Percentiles rank a stretch among this genome's conserved stretches.
Conservation (phyloP, 768 basidiomycete species). For the Naematelia encephala region DNA sequence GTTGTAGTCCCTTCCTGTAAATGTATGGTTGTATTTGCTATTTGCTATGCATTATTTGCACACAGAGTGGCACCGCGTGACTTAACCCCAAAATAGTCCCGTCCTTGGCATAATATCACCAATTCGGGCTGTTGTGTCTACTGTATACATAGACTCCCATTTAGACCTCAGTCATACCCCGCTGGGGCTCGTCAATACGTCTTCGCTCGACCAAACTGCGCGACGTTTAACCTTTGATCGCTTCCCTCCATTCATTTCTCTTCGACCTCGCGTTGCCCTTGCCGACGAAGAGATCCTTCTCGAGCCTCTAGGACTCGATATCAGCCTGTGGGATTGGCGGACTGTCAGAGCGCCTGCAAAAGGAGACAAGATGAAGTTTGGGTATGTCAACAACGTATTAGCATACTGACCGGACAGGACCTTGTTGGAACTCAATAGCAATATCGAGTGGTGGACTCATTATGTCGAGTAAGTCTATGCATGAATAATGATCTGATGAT, state of each 20-base stretch:
- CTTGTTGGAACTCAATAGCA: slow-evolving; percentile 50
- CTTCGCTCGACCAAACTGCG: neutral
- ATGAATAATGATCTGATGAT: neutral
- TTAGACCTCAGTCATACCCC: neutral
- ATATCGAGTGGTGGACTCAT: slow-evolving; percentile 51
- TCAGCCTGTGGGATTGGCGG: slow-evolving; percentile 30
- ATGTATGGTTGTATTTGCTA: neutral
- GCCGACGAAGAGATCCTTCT: neutral
- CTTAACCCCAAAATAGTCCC: too few relatives aligned
- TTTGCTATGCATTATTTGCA: neutral
- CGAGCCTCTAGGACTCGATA: neutral
- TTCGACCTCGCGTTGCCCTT: neutral
- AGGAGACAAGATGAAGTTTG: slow-evolving; percentile 50
- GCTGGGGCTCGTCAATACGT: neutral
- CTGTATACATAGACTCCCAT: neutral
- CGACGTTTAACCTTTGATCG: neutral
- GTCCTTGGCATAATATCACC: too few relatives aligned
- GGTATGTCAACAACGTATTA: slow-evolving; percentile 35
- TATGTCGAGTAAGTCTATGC: slow-evolving; percentile 49
- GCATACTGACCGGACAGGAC: slow-evolving; percentile 32
- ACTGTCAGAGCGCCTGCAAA: slow-evolving; percentile 20
- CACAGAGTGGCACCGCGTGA: too few relatives aligned
- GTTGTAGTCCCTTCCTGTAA: slow-evolving; percentile 17
- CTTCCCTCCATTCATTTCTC: neutral
- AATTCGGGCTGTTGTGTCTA: neutral